Base-by-base conservation (phyloP, 768 basidiomycete genomes). In the Boletus rex-veris region DNA sequence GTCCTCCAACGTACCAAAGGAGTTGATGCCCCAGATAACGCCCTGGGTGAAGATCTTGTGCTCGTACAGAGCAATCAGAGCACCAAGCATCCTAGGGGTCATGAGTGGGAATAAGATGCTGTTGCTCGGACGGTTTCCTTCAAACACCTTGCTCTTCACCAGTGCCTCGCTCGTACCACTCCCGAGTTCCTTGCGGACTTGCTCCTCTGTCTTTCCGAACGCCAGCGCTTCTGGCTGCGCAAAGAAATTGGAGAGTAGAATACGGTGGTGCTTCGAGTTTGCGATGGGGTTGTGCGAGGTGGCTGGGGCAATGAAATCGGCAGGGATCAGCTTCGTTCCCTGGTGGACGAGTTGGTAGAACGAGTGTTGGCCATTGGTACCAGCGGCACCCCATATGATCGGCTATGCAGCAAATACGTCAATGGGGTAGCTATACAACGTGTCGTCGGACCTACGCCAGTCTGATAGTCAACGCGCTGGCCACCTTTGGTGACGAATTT, bases 41-140 rank as follows among this genome's bases (percentile, higher is more conserved):
- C 97, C 97, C 70, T 98, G 97, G 0, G 90, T 89, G 73, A 98
- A 98, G 68, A 99, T 97, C 80, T 99, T 99, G 80, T 99, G 97
- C 74, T 98, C 94, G 69, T 96, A 97, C 59, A 97, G 66, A 15
- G 89, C 92, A 67, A 97, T 89, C 50, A 97, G 76, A 3, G 93
- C 86, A 40, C 84, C 97, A 37, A 98, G 85, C 11, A 86, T 90
- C 39, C 85, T 82, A 12, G 97, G 96, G 1, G 93, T 97, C 65
- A 98, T 74, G 59, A 90, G 73, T 21, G 93, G 92, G 86, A 98
- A 97, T 74, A 98, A 73, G 72, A 98, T 92, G 62, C 88, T 90
- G 77, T 97, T 98, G 73, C 92, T 97, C 3, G 96, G 97, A 58
- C 88, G 80, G 77, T 98, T 99, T 35, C 96, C 97, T 71, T 92